Evolutionary conservation across 2,329 filamentous ascomycete species (phyloP).

Genomic region (Ophiostoma perfectum): DNA sequence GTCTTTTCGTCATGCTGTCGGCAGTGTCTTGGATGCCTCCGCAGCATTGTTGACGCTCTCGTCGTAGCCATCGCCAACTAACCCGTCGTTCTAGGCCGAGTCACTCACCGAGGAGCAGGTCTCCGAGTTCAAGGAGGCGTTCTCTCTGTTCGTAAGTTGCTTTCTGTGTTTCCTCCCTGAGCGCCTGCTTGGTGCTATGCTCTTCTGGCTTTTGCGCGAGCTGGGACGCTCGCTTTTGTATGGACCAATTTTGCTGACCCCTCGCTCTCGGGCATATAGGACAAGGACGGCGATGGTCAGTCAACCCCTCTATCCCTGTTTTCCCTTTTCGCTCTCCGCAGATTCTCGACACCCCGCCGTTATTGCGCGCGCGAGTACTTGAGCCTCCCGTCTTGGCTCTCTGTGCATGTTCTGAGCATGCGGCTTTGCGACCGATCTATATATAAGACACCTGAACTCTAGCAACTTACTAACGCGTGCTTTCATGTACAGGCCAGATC

Average conservation of each 20-base stretch:
- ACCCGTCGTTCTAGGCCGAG: slow-evolving; percentile 63
- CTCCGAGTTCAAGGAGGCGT: slow-evolving; percentile 99
- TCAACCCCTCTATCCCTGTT: slow-evolving; percentile 5
- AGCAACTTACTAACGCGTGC: slow-evolving; percentile 19
- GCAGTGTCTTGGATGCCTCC: background rate
- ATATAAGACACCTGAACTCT: background rate
- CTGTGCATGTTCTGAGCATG: background rate
- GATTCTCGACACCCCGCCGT: background rate
- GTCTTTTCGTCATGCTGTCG: background rate
- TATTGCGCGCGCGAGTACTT: background rate
- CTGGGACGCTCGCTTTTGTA: slow-evolving; percentile 4
- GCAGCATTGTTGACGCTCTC: slow-evolving; percentile 1
- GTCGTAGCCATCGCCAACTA: slow-evolving; percentile 4
- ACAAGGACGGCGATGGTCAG: slow-evolving; percentile 32
- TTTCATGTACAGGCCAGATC: slow-evolving; percentile 62
- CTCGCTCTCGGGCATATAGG: slow-evolving; percentile 23
- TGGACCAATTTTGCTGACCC: slow-evolving; percentile 14
- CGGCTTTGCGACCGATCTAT: background rate
- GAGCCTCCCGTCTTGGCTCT: background rate
- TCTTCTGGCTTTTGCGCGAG: slow-evolving; percentile 13
- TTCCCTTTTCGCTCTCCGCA: background rate
- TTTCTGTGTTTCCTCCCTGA: slow-evolving; percentile 24
- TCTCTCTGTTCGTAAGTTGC: slow-evolving; percentile 93
- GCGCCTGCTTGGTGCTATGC: background rate
- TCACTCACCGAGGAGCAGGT: slow-evolving; percentile 99